Base-by-base conservation (phyloP, 164 flowering plant genomes). In the Pachysandra terminalis region DNA sequence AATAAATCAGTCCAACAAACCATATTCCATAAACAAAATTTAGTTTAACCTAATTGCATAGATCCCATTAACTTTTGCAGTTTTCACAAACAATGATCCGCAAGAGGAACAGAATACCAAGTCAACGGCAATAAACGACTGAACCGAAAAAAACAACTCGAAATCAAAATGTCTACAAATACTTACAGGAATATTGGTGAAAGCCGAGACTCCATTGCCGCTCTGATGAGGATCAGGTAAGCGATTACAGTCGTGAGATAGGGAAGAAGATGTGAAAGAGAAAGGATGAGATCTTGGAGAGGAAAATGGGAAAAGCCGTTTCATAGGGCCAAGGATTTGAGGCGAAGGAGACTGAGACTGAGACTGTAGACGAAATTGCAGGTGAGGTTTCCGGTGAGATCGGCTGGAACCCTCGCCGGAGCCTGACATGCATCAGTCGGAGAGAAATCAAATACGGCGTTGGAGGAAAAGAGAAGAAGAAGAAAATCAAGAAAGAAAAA, bases 391-490 rank as follows among this genome's bases (percentile, higher is more conserved):
- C 7, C 51, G 62, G 5, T 21, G 40, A n/a, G 64, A 12, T 26
- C 49, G 77, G 37, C 55, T 58, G 54, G 63, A 69, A 62, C 70
- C 73, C 63, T 73, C 67, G 56, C 67, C 67, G n/a, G 65, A 67
- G 32, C n/a, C 52, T 60, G 68, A 64, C 78, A 75, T 75, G 52
- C 19, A 6, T 27, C 5, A 52, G 27, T 19, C 19, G 17, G 40
- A 41, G 17, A 7, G 1, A 19, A 24, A 22, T 19, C 49, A 48
- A 13, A 3, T 14, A 0, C 23, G 13, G 6, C 26, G 61, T 0
- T 19, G 0, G 60, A n/a, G 60, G 17, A 25, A 24, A 59, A 52
- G 63, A 65, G 65, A n/a, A 64, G 58, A 37, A 22, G 37, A 23
- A 15, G 4, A 15, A 13, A 45, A 15, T 12, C 10, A 65, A 52